Conservation (phyloP, 2,329 filamentous ascomycete genomes). For the Epichloe baconii region DNA sequence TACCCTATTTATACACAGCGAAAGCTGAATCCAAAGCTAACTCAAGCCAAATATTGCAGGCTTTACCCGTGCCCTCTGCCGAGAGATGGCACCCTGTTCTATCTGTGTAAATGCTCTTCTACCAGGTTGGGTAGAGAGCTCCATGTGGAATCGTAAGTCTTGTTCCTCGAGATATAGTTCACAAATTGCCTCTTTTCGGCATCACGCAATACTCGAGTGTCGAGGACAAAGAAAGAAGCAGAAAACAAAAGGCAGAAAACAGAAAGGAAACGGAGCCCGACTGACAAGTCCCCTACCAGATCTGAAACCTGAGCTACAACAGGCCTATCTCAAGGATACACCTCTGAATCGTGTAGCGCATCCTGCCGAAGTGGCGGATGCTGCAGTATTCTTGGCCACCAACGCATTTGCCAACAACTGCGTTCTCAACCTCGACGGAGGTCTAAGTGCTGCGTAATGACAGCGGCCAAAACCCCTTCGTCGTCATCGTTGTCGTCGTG, state of each 20-base stretch:
- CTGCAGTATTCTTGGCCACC: slow-evolving; percentile 60
- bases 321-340: slow-evolving; percentile 36
- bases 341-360: slow-evolving; percentile 54
- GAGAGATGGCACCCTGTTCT: slow-evolving; percentile 44
- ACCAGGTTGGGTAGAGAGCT: slow-evolving; percentile 71
- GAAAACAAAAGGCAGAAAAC: background rate
- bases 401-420: slow-evolving; percentile 83
- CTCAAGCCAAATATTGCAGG: slow-evolving; percentile 27
- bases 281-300: slow-evolving; percentile 28
- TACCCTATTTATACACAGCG: slow-evolving; percentile 7
- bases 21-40: background rate
- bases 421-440: slow-evolving; percentile 74
- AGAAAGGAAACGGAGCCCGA: slow-evolving; percentile 6
- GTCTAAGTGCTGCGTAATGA: slow-evolving; percentile 53
- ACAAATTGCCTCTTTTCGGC: slow-evolving; percentile 3
- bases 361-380: slow-evolving; percentile 65
- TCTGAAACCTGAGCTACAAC: slow-evolving; percentile 24
- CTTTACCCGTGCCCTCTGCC: slow-evolving; percentile 54
- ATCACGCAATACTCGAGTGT: background rate
- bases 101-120: slow-evolving; percentile 71
- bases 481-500: background rate
- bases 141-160: slow-evolving; percentile 59
- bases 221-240: background rate
- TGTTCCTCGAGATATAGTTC: slow-evolving; percentile 3
- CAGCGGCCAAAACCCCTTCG: background rate